Evolutionary conservation across 331 rosid genomes (phyloP), one percentile per base, ranked within the genome.

Genomic region (Ulmus americana): DNA sequence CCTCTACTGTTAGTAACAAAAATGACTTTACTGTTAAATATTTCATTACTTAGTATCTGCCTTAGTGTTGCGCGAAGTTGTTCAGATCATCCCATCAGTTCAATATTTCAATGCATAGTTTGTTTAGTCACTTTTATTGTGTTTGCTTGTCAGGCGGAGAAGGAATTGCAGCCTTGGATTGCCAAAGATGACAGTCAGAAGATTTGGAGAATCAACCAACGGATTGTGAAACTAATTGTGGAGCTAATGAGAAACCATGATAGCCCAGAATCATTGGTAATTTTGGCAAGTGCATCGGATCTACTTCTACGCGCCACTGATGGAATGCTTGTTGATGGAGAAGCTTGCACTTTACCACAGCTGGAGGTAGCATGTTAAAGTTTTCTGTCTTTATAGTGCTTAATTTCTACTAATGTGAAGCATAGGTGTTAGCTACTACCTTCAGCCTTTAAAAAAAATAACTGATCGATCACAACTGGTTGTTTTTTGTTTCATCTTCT

Each of bases 291-390:
- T 70, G 87, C 98, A 8, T 94, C 97, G 41, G 98, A 94, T 85
- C 85, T 94, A 55, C 86, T 94, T 18, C 86, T 94, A 47, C 95
- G 97, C 10, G 97, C 98, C 73, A 94, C 98, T 11, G 98, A 94
- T 70, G 98, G 98, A 71, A 85, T 94, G 95, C 91, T 89, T 42
- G 90, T 89, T 77, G 98, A 94, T 79, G 98, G 98, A 76, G 98
- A 94, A 79, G 95, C 98, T 65, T 89, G 95, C 80, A 94, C 97
- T 71, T 87, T 89, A 65, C 97, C 98, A 7, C 98, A 94, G 67
- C 81, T 94, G 60, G 97, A 94, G 98, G 95, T 94, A 86, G 55
- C 59, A 45, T 56, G 42, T 61, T 51, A 16, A 45, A 1, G 65
- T 66, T 9, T 10, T 61, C 63, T 82, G 45, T 65, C 45, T 64